Conservation (phyloP, 345 rosid species). For the Viola odorata region DNA sequence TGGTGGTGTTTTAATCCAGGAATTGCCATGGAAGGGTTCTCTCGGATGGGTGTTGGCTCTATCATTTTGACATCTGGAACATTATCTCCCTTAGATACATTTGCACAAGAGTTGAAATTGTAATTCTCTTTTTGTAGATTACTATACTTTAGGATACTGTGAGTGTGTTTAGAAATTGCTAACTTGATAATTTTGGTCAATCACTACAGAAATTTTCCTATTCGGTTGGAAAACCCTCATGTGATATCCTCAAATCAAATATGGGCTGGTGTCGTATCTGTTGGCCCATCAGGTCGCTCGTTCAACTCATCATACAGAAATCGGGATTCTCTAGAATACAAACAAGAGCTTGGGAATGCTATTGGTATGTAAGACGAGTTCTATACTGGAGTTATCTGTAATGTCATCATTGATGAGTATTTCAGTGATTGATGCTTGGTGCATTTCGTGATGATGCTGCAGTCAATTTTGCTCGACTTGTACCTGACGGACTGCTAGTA, state of each 20-base stretch:
- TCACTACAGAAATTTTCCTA: constrained; percentile 70
- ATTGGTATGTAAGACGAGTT: constrained; percentile 52
- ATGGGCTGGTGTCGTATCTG: constrained; percentile 89
- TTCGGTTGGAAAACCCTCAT: constrained; percentile 94
- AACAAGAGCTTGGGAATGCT: constrained; percentile 95
- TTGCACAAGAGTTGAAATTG: constrained; percentile 87
- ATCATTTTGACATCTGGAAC: constrained; percentile 95
- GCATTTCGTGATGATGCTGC: constrained; percentile 20
- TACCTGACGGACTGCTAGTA: constrained; percentile 91
- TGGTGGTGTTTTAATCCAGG: constrained; percentile 99
- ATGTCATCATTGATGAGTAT: neutral
- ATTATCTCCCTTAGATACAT: constrained; percentile 85
- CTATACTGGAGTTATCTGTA: too few relatives aligned
- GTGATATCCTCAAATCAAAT: constrained; percentile 85
- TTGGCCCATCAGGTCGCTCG: constrained; percentile 74
- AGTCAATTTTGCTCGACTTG: constrained; percentile 90
- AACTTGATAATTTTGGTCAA: constrained; percentile 20
- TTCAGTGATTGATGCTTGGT: neutral
- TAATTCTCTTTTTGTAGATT: constrained; percentile 33
- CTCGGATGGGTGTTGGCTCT: constrained; percentile 71
- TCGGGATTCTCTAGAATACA: constrained; percentile 82
- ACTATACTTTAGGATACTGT: constrained; percentile 12
- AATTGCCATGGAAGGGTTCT: constrained; percentile 79
- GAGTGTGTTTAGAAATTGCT: constrained; percentile 17
- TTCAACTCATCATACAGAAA: constrained; percentile 76